Evolutionary conservation across 1,284 basidiomycete genomes (phyloP).

Genomic region (Ceratobasidium sp.): DNA sequence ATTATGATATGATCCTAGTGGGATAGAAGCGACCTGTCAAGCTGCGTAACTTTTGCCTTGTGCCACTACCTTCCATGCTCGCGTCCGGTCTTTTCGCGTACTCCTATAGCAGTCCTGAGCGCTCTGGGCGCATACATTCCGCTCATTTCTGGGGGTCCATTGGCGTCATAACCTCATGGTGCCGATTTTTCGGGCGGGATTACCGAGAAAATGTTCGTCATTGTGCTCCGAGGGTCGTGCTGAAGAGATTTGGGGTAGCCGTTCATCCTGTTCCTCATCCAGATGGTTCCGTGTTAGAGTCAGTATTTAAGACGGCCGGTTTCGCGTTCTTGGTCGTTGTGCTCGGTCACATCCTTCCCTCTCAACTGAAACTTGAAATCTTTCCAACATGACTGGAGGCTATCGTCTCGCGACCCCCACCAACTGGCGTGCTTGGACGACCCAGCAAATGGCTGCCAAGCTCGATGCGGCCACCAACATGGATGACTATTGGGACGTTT

Average conservation of each 20-base stretch:
- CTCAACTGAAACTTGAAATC: background rate
- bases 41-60: background rate
- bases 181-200: background rate
- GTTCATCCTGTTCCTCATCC: background rate
- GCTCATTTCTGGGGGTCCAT: background rate
- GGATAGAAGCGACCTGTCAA: background rate
- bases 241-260: background rate
- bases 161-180: background rate
- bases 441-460: background rate
- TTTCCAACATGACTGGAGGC: background rate
- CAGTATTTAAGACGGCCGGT: background rate
- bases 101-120: background rate
- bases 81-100: background rate
- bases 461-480: background rate
- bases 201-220: background rate
- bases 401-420: background rate
- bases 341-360: background rate
- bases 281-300: background rate
- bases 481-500: no score
- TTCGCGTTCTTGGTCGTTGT: background rate
- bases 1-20: background rate
- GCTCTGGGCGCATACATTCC: background rate
- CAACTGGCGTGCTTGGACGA: background rate
- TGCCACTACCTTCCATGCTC: background rate
- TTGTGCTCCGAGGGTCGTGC: background rate